phyloP scores from a whole-genome alignment of 2,329 filamentous ascomycete genomes.

The Ascochyta rabiei region DNA sequence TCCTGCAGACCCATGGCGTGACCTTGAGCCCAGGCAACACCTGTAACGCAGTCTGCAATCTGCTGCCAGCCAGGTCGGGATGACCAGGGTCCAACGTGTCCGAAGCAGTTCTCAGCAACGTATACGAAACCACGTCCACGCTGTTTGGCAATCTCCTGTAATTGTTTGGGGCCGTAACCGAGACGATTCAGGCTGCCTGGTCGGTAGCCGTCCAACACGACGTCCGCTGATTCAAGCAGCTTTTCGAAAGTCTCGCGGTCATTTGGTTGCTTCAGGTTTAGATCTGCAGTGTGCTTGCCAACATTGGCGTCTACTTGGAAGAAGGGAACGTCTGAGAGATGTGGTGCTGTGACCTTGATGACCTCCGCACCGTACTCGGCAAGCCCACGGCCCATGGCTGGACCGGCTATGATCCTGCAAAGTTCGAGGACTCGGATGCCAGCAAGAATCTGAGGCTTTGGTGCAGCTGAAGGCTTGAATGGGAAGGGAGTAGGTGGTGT shows the following conservation, averaged over 20 bases:
- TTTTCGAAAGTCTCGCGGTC: slow-evolving; percentile 63
- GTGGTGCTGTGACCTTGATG: slow-evolving; percentile 71
- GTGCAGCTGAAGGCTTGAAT: slow-evolving; percentile 47
- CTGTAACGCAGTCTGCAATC: slow-evolving; percentile 70
- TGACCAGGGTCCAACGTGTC: slow-evolving; percentile 68
- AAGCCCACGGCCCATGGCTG: slow-evolving; percentile 72
- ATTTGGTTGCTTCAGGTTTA: slow-evolving; percentile 64
- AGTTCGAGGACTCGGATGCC: slow-evolving; percentile 77
- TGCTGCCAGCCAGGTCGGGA: slow-evolving; percentile 72
- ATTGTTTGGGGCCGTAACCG: slow-evolving; percentile 65
- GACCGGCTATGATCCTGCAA: slow-evolving; percentile 76
- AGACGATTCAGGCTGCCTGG: slow-evolving; percentile 68
- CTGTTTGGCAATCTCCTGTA: slow-evolving; percentile 59
- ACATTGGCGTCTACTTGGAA: slow-evolving; percentile 76
- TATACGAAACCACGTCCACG: slow-evolving; percentile 70
- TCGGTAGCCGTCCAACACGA: slow-evolving; percentile 72
- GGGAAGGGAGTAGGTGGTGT: slow-evolving; percentile 59
- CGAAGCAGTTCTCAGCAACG: slow-evolving; percentile 75
- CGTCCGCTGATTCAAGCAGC: slow-evolving; percentile 67
- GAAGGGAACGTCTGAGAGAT: slow-evolving; percentile 73
- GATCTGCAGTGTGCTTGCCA: slow-evolving; percentile 69
- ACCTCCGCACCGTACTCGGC: slow-evolving; percentile 79
- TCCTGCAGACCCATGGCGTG: slow-evolving; percentile 65
- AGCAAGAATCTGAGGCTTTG: slow-evolving; percentile 50
- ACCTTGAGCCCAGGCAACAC: slow-evolving; percentile 68